These are phyloP conservation scores for Brassica juncea DNA, from an alignment of 345 rosid species.

Conservation along the genomic window DNA sequence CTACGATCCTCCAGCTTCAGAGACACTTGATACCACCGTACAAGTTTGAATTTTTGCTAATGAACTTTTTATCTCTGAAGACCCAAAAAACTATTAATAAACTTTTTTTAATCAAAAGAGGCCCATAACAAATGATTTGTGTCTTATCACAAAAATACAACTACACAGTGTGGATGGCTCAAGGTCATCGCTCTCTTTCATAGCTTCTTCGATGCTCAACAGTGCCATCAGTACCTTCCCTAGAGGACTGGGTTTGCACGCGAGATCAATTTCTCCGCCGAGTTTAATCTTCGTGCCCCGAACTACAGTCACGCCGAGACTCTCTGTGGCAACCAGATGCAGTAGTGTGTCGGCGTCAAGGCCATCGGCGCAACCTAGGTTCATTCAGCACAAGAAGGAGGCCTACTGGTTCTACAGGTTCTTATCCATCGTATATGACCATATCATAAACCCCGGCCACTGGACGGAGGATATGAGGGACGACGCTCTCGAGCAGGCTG, in stretches of 20 bases:
- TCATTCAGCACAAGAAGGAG: constrained; percentile 97
- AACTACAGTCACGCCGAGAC: constrained; percentile 36
- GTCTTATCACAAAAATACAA: too few relatives aligned
- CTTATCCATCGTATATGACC: constrained; percentile 93
- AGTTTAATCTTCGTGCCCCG: constrained; percentile 28
- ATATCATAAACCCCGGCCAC: constrained; percentile 84
- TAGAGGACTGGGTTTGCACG: constrained; percentile 44
- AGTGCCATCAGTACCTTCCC: constrained; percentile 54
- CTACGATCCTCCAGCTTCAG: background rate
- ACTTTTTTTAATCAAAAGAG: too few relatives aligned
- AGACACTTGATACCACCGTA: background rate
- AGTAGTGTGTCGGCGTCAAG: constrained; percentile 63
- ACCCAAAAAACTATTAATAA: background rate
- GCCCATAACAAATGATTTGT: background rate
- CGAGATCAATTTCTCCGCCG: constrained; percentile 43
- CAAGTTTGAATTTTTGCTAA: constrained; percentile 18
- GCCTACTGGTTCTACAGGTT: constrained; percentile 99
- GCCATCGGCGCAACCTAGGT: constrained; percentile 92
- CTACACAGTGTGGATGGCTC: too few relatives aligned
- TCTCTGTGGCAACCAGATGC: constrained; percentile 49
- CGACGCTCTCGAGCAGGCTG: constrained; percentile 96
- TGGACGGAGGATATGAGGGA: constrained; percentile 99
- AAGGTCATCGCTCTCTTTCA: too few relatives aligned
- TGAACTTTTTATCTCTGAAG: background rate
- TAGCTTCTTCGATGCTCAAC: constrained; percentile 42